Evolutionary conservation across 164 flowering plant species (phyloP).

Genomic region (Tetrastigma voinierianum): DNA sequence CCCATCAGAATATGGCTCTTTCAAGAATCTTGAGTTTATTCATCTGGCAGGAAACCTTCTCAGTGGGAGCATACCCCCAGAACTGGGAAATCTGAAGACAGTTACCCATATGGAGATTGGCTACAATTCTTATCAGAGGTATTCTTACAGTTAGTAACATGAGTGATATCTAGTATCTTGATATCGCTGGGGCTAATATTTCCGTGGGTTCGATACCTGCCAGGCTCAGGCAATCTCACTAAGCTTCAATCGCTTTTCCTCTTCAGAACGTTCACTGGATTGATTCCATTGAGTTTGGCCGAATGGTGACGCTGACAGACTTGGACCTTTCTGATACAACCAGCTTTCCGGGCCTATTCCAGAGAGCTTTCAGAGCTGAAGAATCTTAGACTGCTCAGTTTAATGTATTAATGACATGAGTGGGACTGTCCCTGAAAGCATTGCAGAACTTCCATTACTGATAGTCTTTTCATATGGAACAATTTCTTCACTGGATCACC

Average conservation of each 20-base stretch:
- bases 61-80: constrained; percentile 50
- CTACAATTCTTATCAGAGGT: constrained; percentile 62
- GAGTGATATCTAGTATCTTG: constrained; percentile 79
- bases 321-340: constrained; percentile 95
- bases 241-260: constrained; percentile 79
- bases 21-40: constrained; percentile 73
- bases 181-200: constrained; percentile 82
- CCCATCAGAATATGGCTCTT: constrained; percentile 63
- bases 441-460: constrained; percentile 77
- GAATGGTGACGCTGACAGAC: constrained; percentile 38
- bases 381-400: constrained; percentile 69
- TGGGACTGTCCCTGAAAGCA: constrained; percentile 65
- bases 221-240: constrained; percentile 61
- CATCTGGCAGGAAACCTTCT: constrained; percentile 88
- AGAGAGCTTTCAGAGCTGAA: constrained; percentile 61
- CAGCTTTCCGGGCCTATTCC: constrained; percentile 75
- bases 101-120: constrained; percentile 93
- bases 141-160: constrained; percentile 85
- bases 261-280: constrained; percentile 67
- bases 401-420: constrained; percentile 75
- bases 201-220: constrained; percentile 83
- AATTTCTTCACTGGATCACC: constrained; percentile 72
- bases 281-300: constrained; percentile 63
- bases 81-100: constrained; percentile 62
- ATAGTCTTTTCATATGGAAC: constrained; percentile 81